phyloP scores from a whole-genome alignment of 1,284 basidiomycete species.

The Ceraceosorus guamensis region DNA sequence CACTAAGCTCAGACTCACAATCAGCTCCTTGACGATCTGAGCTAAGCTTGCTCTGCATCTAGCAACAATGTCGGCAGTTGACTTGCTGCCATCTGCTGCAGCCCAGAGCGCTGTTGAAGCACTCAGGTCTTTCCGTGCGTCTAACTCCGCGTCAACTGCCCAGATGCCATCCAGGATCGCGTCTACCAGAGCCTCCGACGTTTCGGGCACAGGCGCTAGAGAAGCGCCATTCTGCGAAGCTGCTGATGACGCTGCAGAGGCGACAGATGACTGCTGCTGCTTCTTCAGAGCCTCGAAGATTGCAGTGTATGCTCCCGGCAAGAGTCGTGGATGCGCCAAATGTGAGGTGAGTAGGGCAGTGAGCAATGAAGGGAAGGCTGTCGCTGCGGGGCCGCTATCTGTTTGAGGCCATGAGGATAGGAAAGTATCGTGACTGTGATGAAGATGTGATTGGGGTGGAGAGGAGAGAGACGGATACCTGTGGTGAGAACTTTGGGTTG shows the following conservation, averaged over 20 bases:
- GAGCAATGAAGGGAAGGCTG: background rate
- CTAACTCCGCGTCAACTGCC: constrained; percentile 37
- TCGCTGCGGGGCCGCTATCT: background rate
- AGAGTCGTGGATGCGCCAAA: background rate
- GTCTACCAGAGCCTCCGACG: background rate
- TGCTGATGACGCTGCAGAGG: background rate
- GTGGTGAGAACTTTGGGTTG: no score
- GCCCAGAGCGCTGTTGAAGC: background rate
- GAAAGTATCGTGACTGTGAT: background rate
- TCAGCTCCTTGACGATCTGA: constrained; percentile 5
- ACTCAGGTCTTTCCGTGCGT: constrained; percentile 25
- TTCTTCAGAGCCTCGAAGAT: background rate
- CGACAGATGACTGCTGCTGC: background rate
- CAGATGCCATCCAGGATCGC: constrained; percentile 31
- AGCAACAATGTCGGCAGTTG: background rate
- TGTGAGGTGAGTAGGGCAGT: background rate
- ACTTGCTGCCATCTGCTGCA: background rate
- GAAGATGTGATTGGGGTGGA: background rate
- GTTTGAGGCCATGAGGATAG: no score
- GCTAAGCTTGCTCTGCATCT: constrained; percentile 3
- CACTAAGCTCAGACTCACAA: constrained; percentile 6
- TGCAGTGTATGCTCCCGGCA: background rate
- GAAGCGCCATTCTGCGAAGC: background rate
- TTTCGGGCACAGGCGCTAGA: background rate
- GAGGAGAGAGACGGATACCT: no score